These are phyloP conservation scores for Xylaria sp. DNA, from an alignment of 2,329 filamentous ascomycete genomes.

Conservation along the genomic window DNA sequence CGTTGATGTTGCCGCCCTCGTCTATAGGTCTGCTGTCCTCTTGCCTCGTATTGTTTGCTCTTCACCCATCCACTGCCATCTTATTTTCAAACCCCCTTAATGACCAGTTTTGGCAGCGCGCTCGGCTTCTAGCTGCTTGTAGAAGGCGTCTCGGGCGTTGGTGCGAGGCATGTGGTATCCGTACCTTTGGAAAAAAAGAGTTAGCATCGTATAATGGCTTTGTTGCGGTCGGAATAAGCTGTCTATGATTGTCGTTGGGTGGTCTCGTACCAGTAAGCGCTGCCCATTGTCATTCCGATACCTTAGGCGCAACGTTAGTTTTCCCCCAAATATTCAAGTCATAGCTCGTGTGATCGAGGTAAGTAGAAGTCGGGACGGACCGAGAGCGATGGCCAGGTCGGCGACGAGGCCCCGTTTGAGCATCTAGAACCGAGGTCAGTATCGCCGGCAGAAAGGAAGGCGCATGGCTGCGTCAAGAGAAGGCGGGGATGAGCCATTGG, in stretches of 20 bases:
- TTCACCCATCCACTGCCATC: constrained; percentile 1
- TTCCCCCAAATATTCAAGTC: not conserved
- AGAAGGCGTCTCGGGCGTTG: constrained; percentile 67
- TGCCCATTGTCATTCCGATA: constrained; percentile 65
- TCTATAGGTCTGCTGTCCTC: constrained; percentile 34
- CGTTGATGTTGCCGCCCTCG: constrained; percentile 30
- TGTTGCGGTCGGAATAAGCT: constrained; percentile 2
- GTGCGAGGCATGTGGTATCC: constrained; percentile 72
- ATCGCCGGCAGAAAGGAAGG: constrained; percentile 5
- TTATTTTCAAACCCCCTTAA: not conserved
- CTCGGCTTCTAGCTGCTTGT: constrained; percentile 68
- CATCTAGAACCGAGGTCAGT: constrained; percentile 60
- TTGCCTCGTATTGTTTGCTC: not conserved
- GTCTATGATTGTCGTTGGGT: constrained; percentile 14
- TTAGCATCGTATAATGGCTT: constrained; percentile 30
- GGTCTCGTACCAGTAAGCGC: constrained; percentile 65
- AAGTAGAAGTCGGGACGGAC: constrained; percentile 54
- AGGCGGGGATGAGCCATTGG: constrained; percentile 48
- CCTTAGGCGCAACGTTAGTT: constrained; percentile 57
- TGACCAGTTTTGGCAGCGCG: constrained; percentile 55
- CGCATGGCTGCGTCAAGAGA: constrained; percentile 43
- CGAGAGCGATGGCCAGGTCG: constrained; percentile 66
- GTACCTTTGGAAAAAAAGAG: constrained; percentile 58
- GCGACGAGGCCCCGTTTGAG: constrained; percentile 68
- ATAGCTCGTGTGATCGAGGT: not conserved